Percentiles rank a stretch among this genome's conserved stretches.
phyloP scores from a whole-genome alignment of 2,329 filamentous ascomycete species.

The Tolypocladium cylindrosporum region DNA sequence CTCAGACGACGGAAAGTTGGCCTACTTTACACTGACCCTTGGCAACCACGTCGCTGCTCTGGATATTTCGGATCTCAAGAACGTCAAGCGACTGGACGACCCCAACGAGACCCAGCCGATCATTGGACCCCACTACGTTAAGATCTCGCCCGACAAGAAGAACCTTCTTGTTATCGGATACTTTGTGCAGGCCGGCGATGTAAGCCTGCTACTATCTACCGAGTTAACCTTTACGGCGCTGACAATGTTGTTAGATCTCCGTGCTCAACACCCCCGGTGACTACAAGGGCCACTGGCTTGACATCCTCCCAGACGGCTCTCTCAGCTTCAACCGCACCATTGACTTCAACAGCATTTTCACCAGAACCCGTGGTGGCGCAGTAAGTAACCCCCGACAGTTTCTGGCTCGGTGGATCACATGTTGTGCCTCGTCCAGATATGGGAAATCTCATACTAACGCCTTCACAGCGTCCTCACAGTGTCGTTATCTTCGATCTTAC shows the following conservation, averaged over 20 bases:
- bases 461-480: conserved; percentile 38
- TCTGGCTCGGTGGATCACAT: too few species aligned
- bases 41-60: conserved; percentile 53
- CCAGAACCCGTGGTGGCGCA: conserved; percentile 40
- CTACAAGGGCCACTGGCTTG: conserved; percentile 53
- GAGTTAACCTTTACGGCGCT: too few species aligned
- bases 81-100: conserved; percentile 51
- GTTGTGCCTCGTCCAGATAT: too few species aligned
- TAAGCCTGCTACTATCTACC: conserved; percentile 7
- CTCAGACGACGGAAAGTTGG: conserved; percentile 44
- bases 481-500: conserved; percentile 46
- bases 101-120: conserved; percentile 48
- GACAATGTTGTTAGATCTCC: conserved; percentile 27
- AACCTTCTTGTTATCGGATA: conserved; percentile 56
- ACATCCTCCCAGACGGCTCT: conserved; percentile 43
- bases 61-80: conserved; percentile 50
- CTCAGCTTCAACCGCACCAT: conserved; percentile 50
- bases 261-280: conserved; percentile 51
- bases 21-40: conserved; percentile 51
- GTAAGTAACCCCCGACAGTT: conserved; percentile 5
- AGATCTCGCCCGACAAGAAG: conserved; percentile 54
- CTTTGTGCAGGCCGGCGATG: conserved; percentile 51
- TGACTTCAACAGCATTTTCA: conserved; percentile 44
- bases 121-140: conserved; percentile 54
- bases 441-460: not conserved